These are phyloP conservation scores for Rhizoclosmatium hyalinum DNA, from an alignment of 371 early-diverging fungal genomes.

Conservation along the genomic window DNA sequence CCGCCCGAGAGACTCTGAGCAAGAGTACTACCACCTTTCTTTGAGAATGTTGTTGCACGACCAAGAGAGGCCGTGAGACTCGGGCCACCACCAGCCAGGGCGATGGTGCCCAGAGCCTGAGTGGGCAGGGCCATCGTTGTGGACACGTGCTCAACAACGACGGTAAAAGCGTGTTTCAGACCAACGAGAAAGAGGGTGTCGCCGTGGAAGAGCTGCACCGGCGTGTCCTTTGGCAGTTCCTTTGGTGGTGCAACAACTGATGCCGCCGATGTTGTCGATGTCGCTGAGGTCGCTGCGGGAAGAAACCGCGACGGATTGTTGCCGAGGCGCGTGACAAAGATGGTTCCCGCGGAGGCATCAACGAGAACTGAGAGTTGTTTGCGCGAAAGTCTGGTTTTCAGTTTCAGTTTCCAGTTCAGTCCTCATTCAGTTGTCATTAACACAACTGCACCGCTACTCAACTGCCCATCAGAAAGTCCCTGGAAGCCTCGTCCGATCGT, in stretches of 20 bases:
- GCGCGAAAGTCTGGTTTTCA: slow-evolving; percentile 5
- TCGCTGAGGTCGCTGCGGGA: background rate
- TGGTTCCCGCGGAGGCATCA: background rate
- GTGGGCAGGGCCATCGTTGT: background rate
- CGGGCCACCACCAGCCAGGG: background rate
- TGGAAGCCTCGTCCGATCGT: slow-evolving; percentile 2
- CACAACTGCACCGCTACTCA: background rate
- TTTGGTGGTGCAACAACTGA: background rate
- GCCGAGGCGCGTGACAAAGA: background rate
- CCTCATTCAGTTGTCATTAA: background rate
- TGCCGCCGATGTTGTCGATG: background rate
- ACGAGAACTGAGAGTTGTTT: background rate
- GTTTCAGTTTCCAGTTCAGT: background rate
- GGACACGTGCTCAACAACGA: background rate
- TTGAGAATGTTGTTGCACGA: background rate
- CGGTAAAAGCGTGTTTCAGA: background rate
- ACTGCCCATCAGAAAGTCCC: background rate
- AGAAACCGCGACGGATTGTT: background rate
- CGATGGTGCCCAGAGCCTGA: background rate
- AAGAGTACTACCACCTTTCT: background rate
- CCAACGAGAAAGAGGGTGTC: slow-evolving; percentile 11
- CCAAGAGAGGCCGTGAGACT: background rate
- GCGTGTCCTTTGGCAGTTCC: background rate
- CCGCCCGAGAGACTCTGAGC: background rate
- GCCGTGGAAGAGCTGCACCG: slow-evolving; percentile 7